These are phyloP conservation scores for Saturnispora dispora DNA, from an alignment of 805 yeast species.

Conservation along the genomic window DNA sequence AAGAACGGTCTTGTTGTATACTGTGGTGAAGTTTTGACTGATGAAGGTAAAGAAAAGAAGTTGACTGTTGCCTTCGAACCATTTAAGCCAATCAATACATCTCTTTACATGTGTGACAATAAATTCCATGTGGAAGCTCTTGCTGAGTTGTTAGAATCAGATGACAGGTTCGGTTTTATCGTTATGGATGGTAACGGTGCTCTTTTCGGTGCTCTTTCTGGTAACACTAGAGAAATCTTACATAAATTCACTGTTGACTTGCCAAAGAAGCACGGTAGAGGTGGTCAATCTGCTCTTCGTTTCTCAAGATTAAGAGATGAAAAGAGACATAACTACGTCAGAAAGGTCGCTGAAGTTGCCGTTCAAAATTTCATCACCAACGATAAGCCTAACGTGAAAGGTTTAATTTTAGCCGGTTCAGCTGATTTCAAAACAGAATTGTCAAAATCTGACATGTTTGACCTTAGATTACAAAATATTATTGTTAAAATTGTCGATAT, in stretches of 20 bases:
- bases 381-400: slow-evolving; percentile 91
- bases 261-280: slow-evolving; percentile 99
- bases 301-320: slow-evolving; percentile 98
- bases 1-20: slow-evolving; percentile 90
- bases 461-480: slow-evolving; percentile 76
- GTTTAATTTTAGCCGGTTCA: slow-evolving; percentile 94
- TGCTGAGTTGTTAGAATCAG: slow-evolving; percentile 87
- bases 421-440: slow-evolving; percentile 98
- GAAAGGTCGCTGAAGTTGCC: slow-evolving; percentile 97
- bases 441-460: slow-evolving; percentile 88
- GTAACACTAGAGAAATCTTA: slow-evolving; percentile 92
- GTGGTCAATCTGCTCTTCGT: slow-evolving; percentile 99
- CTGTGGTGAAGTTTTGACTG: slow-evolving; percentile 97
- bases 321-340: slow-evolving; percentile 95
- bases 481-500: slow-evolving; percentile 91
- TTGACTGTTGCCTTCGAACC: slow-evolving; percentile 97
- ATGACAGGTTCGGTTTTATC: slow-evolving; percentile 94
- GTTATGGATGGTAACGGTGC: slow-evolving; percentile 99
- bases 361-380: slow-evolving; percentile 93
- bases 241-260: slow-evolving; percentile 95
- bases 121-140: slow-evolving; percentile 97
- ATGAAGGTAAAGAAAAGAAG: slow-evolving; percentile 95
- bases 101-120: slow-evolving; percentile 91
- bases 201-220: slow-evolving; percentile 87
- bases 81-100: slow-evolving; percentile 97